A percentile compares a stretch with the other conserved stretches of the same genome.
These are phyloP conservation scores for Dothideomycetidae sp. DNA, from an alignment of 2,329 filamentous ascomycete species.

Conservation along the genomic window DNA sequence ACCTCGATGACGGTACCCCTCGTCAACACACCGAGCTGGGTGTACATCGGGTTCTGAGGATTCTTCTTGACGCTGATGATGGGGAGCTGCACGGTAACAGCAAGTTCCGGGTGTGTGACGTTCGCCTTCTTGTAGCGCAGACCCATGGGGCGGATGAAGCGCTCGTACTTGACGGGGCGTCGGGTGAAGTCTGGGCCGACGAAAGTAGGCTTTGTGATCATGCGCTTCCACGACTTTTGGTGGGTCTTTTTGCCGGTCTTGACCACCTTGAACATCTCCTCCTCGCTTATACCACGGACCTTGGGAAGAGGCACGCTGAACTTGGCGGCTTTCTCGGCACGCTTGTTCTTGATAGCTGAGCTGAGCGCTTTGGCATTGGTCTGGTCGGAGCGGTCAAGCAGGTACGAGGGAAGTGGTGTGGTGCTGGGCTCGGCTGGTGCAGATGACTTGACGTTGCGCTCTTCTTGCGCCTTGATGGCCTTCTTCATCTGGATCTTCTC, in stretches of 20 bases:
- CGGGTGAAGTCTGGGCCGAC: slow-evolving; percentile 84
- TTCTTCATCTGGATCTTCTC: slow-evolving; percentile 99
- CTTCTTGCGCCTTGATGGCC: slow-evolving; percentile 85
- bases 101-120: slow-evolving; percentile 59
- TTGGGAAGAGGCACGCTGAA: slow-evolving; percentile 88
- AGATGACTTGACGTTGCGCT: slow-evolving; percentile 82
- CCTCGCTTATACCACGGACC: slow-evolving; percentile 82
- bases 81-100: slow-evolving; percentile 69
- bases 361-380: slow-evolving; percentile 61
- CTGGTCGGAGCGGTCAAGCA: slow-evolving; percentile 67
- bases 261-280: slow-evolving; percentile 94
- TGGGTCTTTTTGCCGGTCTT: slow-evolving; percentile 90
- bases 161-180: slow-evolving; percentile 65
- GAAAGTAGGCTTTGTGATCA: slow-evolving; percentile 64
- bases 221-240: slow-evolving; percentile 67
- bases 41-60: slow-evolving; percentile 80
- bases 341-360: slow-evolving; percentile 88
- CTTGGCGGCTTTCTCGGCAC: slow-evolving; percentile 82
- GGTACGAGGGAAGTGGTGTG: slow-evolving; percentile 78
- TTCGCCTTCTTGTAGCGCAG: slow-evolving; percentile 59
- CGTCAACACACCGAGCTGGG: slow-evolving; percentile 77
- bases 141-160: slow-evolving; percentile 57
- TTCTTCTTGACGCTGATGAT: slow-evolving; percentile 61
- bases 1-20: slow-evolving; percentile 81
- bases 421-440: slow-evolving; percentile 63